These are phyloP conservation scores for Trichocladium uniseriatum DNA, from an alignment of 495 filamentous ascomycete species.

Conservation along the genomic window DNA sequence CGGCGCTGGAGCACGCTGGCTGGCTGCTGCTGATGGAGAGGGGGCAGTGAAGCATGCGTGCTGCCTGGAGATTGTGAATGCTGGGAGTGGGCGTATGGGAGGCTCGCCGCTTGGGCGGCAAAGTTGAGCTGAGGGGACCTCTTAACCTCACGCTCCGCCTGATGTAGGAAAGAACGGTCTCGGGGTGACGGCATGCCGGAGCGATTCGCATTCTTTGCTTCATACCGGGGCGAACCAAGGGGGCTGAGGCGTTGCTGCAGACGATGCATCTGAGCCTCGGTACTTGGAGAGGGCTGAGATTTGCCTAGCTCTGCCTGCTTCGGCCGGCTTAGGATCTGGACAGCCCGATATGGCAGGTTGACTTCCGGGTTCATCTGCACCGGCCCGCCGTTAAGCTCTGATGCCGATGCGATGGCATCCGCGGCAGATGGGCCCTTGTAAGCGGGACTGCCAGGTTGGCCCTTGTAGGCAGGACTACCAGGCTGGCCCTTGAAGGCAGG, in stretches of 20 bases:
- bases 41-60: conserved; percentile 1
- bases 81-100: conserved; percentile 13
- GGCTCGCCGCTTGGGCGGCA: conserved; percentile 13
- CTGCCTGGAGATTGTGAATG: neutral
- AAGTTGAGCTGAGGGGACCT: conserved; percentile 13
- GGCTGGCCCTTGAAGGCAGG: no score
- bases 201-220: conserved; percentile 8
- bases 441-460: no score
- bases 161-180: conserved; percentile 12
- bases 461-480: no score
- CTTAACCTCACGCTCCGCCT: conserved; percentile 13
- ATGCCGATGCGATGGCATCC: conserved; percentile 18
- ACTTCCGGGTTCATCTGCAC: conserved; percentile 31
- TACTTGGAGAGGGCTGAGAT: neutral
- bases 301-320: conserved; percentile 18
- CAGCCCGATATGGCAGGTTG: conserved; percentile 34
- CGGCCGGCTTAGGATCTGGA: conserved; percentile 33
- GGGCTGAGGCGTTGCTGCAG: conserved; percentile 9
- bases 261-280: conserved; percentile 13
- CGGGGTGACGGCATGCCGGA: conserved; percentile 16
- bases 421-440: conserved; percentile 17
- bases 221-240: neutral
- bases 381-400: conserved; percentile 23
- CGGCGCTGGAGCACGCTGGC: conserved; percentile 9
- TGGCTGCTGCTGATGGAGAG: conserved; percentile 11